Evolutionary conservation across 176 grass and related monocot genomes (phyloP).

Genomic region (Guadua angustifolia): DNA sequence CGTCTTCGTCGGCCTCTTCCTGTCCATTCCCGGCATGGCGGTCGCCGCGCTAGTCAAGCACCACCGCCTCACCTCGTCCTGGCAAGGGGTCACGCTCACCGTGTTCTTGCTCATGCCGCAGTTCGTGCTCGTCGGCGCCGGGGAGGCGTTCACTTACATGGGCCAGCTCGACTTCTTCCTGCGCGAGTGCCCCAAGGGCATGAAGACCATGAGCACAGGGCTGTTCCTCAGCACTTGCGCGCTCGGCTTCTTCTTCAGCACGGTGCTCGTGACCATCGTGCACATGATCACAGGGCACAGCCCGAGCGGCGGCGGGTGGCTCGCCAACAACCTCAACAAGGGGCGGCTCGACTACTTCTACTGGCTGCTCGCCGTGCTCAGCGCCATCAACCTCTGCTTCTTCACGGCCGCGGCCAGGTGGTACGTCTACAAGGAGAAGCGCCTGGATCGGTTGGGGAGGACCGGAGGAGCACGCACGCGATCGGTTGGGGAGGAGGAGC

Average conservation of each 20-base stretch:
- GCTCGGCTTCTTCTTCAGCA: slow-evolving; percentile 91
- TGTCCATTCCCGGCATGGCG: slow-evolving; percentile 78
- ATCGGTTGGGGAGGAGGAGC: too few species aligned
- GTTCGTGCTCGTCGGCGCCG: slow-evolving; percentile 87
- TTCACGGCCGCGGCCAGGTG: slow-evolving; percentile 66
- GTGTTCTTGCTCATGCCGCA: slow-evolving; percentile 93
- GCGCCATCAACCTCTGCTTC: slow-evolving; percentile 51
- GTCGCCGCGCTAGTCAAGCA: slow-evolving; percentile 67
- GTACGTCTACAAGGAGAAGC: slow-evolving; percentile 89
- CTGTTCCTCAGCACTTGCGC: slow-evolving; percentile 92
- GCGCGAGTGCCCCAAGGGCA: slow-evolving; percentile 90
- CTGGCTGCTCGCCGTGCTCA: slow-evolving; percentile 73
- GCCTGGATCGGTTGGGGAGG: too few species aligned
- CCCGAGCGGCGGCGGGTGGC: slow-evolving; percentile 53
- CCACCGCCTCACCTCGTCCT: slow-evolving; percentile 41
- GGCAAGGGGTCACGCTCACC: slow-evolving; percentile 35
- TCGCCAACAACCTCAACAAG: slow-evolving; percentile 73
- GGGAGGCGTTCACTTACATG: slow-evolving; percentile 97
- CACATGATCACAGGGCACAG: slow-evolving; percentile 58
- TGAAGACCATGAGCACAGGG: slow-evolving; percentile 99
- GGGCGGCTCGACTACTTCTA: slow-evolving; percentile 94
- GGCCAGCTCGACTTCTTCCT: slow-evolving; percentile 96
- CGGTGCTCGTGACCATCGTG: slow-evolving; percentile 71
- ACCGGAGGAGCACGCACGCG: too few species aligned
- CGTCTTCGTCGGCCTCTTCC: slow-evolving; percentile 67